Evolutionary conservation across 768 basidiomycete species (phyloP).

Genomic region (Mycena galericulata): DNA sequence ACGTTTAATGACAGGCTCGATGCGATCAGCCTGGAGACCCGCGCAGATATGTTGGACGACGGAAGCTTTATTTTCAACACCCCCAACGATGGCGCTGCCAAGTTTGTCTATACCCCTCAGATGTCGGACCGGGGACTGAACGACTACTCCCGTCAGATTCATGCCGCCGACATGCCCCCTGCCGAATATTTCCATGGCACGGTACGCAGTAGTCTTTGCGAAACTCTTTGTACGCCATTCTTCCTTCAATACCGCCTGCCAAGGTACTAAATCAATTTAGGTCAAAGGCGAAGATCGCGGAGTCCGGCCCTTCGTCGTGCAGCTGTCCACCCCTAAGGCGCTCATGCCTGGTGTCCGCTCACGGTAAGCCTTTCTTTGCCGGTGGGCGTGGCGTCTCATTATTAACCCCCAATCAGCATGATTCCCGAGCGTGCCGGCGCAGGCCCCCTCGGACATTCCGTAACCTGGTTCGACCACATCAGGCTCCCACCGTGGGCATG

Average conservation of each 20-base stretch:
- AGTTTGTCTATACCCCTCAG: constrained; percentile 7
- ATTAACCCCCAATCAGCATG: neutral
- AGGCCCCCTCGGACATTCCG: neutral
- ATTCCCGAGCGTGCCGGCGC: neutral
- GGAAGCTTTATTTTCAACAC: constrained; percentile 41
- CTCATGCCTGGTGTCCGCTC: neutral
- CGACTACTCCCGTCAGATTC: neutral
- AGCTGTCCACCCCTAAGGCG: neutral
- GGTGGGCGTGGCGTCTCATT: too few species aligned
- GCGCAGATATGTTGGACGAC: constrained; percentile 46
- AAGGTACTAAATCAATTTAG: neutral
- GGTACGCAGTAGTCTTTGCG: constrained; percentile 1
- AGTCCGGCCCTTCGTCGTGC: neutral
- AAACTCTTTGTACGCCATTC: constrained; percentile 2
- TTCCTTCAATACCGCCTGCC: neutral
- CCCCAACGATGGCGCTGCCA: constrained; percentile 22
- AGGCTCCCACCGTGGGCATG: constrained; percentile 2
- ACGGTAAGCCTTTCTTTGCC: neutral
- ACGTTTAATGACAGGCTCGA: constrained; percentile 36
- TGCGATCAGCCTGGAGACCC: constrained; percentile 41
- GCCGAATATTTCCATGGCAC: neutral
- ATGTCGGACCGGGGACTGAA: too few species aligned
- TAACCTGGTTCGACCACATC: constrained; percentile 14
- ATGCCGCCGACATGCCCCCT: constrained; percentile 9
- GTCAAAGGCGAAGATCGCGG: neutral